Percentiles rank a stretch among this genome's conserved stretches.
phyloP scores from a whole-genome alignment of 345 rosid species.

The Citrus cavaleriei region DNA sequence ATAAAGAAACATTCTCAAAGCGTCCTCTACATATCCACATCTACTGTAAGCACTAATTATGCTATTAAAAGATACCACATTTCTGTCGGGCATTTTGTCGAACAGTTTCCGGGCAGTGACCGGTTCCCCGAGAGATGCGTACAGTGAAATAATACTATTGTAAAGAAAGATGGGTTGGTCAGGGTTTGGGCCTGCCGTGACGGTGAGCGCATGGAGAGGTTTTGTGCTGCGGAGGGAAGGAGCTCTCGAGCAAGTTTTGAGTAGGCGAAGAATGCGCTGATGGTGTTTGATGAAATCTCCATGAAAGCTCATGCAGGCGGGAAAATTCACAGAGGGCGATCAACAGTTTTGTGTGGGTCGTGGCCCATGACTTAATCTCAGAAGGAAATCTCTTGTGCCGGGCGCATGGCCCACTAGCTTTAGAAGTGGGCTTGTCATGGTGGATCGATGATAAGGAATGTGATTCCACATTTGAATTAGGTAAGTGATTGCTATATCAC shows the following conservation, averaged over 20 bases:
- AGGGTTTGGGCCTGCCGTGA: constrained; percentile 37
- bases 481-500: too few species aligned
- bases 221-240: constrained; percentile 48
- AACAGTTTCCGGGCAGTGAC: constrained; percentile 51
- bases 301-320: constrained; percentile 44
- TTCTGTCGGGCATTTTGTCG: constrained; percentile 63
- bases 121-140: constrained; percentile 32
- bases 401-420: neutral
- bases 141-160: constrained; percentile 53
- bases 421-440: neutral
- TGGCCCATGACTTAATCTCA: neutral
- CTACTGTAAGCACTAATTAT: constrained; percentile 49
- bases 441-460: neutral
- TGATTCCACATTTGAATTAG: too few species aligned
- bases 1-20: constrained; percentile 37
- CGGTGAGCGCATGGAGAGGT: constrained; percentile 64
- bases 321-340: neutral
- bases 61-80: constrained; percentile 50
- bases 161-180: constrained; percentile 46
- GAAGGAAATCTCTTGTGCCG: neutral
- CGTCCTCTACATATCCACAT: constrained; percentile 33
- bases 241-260: constrained; percentile 37
- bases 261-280: constrained; percentile 45
- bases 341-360: neutral
- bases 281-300: constrained; percentile 33